Evolutionary conservation across 2,329 filamentous ascomycete genomes (phyloP), one percentile per base, ranked within the genome.

Genomic region (Diaporthe sp.): DNA sequence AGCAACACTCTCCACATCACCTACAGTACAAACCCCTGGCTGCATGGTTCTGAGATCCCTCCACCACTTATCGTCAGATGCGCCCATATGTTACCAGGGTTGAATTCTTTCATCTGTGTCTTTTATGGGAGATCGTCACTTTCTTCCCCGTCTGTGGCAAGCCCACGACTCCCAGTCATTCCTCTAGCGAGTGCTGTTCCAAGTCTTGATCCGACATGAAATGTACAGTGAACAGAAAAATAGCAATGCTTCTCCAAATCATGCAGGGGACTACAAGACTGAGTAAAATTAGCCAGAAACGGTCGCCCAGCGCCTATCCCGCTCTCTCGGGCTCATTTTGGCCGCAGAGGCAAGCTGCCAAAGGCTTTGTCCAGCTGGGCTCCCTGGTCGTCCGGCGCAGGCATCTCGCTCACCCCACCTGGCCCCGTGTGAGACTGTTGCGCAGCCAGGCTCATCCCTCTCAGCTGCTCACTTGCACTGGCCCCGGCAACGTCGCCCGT

Each of bases 351-450:
- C 81, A 90, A 83, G 3, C 82, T 84, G 1, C 89, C 89, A 84
- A 92, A 92, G 2, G 86, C 89, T 73, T 88, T 84, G 79, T 92
- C 90, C 76, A 92, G 78, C 78, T 90, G 86, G n/a, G 85, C 88
- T 5, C 89, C 90, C 75, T 88, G 71, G 42, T 75, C 84, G 71
- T 89, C 88, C 35, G 84, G 77, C 30, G 79, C 82, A 2, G 81
- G 80, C 84, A 84, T 85, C 81, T 81, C 84, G 76, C 78, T 71
- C 19, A 76, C 76, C 19, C 75, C 78, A 70, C 74, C 77, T 37
- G 77, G 73, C 10, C 58, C 71, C 44, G 75, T 65, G 61, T 63
- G 47, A 12, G 72, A 73, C 25, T 74, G 50, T 3, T 25, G 58
- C 69, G 17, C 63, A 39, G 72, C 78, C 7, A 74, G 76, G 77